Evolutionary conservation across 2,329 filamentous ascomycete species (phyloP).

Genomic region (Penicillium sp.): DNA sequence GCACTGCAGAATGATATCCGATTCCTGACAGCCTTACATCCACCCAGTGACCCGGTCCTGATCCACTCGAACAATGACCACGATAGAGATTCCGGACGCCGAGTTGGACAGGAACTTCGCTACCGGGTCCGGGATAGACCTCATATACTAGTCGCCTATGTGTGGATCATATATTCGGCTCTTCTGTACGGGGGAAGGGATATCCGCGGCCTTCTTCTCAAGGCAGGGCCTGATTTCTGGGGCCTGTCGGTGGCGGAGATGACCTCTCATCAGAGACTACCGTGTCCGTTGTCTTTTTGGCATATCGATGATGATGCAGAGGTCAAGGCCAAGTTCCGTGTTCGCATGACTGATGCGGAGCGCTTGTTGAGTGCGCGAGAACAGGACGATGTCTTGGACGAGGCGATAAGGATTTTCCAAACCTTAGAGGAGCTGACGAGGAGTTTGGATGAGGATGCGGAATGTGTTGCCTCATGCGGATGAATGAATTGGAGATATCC

Average conservation of each 20-base stretch:
- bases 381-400: slow-evolving; percentile 16
- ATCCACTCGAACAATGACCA: background rate
- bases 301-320: slow-evolving; percentile 12
- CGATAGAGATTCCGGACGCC: background rate
- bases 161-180: slow-evolving; percentile 22
- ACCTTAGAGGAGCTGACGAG: slow-evolving; percentile 12
- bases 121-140: slow-evolving; percentile 6
- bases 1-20: slow-evolving; percentile 13
- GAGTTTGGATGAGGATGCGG: slow-evolving; percentile 15
- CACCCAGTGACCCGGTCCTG: background rate
- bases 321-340: slow-evolving; percentile 12
- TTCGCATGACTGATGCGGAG: slow-evolving; percentile 6
- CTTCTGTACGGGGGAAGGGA: slow-evolving; percentile 17
- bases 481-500: background rate
- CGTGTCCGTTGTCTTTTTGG: slow-evolving; percentile 21
- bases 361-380: slow-evolving; percentile 12
- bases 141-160: slow-evolving; percentile 18
- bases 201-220: slow-evolving; percentile 15
- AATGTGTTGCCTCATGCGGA: background rate
- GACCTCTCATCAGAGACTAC: background rate
- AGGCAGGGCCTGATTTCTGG: slow-evolving; percentile 20
- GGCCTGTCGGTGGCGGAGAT: slow-evolving; percentile 17
- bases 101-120: slow-evolving; percentile 7
- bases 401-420: slow-evolving; percentile 15
- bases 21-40: slow-evolving; percentile 6